Evolutionary conservation across 192 early-diverging fungal genomes (phyloP).

Genomic region (Fimicolochytrium jonesii): DNA sequence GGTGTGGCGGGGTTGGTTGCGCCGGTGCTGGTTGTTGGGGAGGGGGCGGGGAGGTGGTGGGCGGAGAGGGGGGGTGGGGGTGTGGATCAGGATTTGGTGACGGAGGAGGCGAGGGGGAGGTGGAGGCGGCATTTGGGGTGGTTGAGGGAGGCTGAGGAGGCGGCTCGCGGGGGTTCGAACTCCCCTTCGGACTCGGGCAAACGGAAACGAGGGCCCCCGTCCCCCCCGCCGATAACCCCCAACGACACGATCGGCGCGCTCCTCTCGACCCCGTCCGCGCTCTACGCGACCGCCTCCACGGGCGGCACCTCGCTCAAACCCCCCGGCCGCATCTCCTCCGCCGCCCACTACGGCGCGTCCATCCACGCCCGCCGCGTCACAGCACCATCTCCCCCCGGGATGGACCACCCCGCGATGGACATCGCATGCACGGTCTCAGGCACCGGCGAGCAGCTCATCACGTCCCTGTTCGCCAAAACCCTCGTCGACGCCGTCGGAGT

Average conservation of each 20-base stretch:
- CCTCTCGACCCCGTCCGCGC: conserved; percentile 56
- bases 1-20: conserved; percentile 49
- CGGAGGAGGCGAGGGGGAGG: background rate
- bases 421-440: conserved; percentile 64
- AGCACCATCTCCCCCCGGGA: no score
- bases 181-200: no score
- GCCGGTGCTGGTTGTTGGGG: conserved; percentile 52
- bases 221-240: background rate
- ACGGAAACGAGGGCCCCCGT: background rate
- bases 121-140: conserved; percentile 5
- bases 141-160: conserved; percentile 3
- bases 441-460: conserved; percentile 84
- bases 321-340: conserved; percentile 82
- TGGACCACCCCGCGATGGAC: no score
- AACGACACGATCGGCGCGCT: conserved; percentile 88
- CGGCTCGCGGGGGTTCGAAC: background rate
- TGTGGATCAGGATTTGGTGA: background rate
- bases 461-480: conserved; percentile 62
- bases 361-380: no score
- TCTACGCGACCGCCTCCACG: conserved; percentile 74
- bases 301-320: conserved; percentile 83
- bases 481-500: no score
- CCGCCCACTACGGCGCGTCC: conserved; percentile 77
- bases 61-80: background rate
- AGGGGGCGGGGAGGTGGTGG: conserved; percentile 43